Percentiles rank a stretch among this genome's conserved stretches.
Evolutionary conservation across 148 eudicot genomes (phyloP).

Genomic region (Persicaria maculosa): DNA sequence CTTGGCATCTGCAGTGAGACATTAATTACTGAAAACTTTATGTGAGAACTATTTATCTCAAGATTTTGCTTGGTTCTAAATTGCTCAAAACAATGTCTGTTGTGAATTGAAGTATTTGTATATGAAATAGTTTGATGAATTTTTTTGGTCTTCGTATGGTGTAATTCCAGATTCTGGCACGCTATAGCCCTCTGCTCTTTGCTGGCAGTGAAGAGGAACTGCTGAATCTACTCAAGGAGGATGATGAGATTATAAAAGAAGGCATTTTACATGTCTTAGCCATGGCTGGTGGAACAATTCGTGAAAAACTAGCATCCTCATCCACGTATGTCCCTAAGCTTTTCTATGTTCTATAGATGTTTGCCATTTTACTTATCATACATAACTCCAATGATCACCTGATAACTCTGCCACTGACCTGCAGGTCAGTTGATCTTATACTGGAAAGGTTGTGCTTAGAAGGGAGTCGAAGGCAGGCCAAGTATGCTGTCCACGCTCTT

Average conservation of each 20-base stretch:
- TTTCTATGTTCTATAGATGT: neutral
- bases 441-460: conserved; percentile 89
- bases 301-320: conserved; percentile 80
- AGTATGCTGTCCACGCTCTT: conserved; percentile 96
- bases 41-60: neutral
- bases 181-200: conserved; percentile 68
- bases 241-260: conserved; percentile 80
- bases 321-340: conserved; percentile 45
- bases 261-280: conserved; percentile 91
- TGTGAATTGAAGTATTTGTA: neutral
- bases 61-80: neutral
- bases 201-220: conserved; percentile 82
- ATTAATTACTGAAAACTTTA: neutral
- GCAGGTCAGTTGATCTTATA: conserved; percentile 87
- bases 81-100: neutral
- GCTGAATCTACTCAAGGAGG: conserved; percentile 76
- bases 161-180: conserved; percentile 72
- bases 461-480: conserved; percentile 95
- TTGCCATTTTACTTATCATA: neutral
- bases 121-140: neutral
- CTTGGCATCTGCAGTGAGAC: neutral
- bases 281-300: conserved; percentile 90
- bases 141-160: conserved; percentile 3
- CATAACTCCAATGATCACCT: neutral
- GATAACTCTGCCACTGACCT: conserved; percentile 16